phyloP scores from a whole-genome alignment of 2,329 filamentous ascomycete genomes.

The Pseudovirgaria hyperparasitica region DNA sequence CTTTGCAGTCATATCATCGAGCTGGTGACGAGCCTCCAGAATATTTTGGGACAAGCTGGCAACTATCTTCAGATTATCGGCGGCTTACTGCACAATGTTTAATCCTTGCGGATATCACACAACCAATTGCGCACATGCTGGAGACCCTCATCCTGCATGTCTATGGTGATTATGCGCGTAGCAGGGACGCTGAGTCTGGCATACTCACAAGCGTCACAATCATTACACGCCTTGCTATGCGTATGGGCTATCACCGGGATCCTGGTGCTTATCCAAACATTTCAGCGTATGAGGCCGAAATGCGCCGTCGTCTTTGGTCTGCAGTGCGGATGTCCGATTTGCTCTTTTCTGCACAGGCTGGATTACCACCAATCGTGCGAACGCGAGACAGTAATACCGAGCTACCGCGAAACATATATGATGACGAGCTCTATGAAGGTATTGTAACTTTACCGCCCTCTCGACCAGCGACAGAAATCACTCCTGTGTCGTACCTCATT shows the following conservation, averaged over 20 bases:
- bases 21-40: slow-evolving; percentile 70
- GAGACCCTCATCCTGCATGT: slow-evolving; percentile 67
- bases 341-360: slow-evolving; percentile 62
- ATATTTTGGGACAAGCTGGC: slow-evolving; percentile 52
- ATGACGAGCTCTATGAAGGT: slow-evolving; percentile 63
- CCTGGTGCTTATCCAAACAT: slow-evolving; percentile 61
- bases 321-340: slow-evolving; percentile 62
- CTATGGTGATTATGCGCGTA: slow-evolving; percentile 60
- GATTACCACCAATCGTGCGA: slow-evolving; percentile 52
- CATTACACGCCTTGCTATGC: slow-evolving; percentile 50
- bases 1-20: slow-evolving; percentile 67
- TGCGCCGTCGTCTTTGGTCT: slow-evolving; percentile 49
- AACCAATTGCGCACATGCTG: slow-evolving; percentile 60
- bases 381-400: slow-evolving; percentile 64
- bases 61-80: slow-evolving; percentile 44
- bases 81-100: slow-evolving; percentile 67
- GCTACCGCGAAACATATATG: slow-evolving; percentile 65
- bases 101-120: slow-evolving; percentile 63
- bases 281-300: slow-evolving; percentile 65
- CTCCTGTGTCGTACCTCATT: slow-evolving; percentile 69
- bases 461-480: slow-evolving; percentile 55
- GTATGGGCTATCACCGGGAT: slow-evolving; percentile 70
- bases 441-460: slow-evolving; percentile 56
- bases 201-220: slow-evolving; percentile 49
- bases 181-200: slow-evolving; percentile 60